phyloP scores from a whole-genome alignment of 2,329 filamentous ascomycete genomes.

The Cryphonectria carpinicola region DNA sequence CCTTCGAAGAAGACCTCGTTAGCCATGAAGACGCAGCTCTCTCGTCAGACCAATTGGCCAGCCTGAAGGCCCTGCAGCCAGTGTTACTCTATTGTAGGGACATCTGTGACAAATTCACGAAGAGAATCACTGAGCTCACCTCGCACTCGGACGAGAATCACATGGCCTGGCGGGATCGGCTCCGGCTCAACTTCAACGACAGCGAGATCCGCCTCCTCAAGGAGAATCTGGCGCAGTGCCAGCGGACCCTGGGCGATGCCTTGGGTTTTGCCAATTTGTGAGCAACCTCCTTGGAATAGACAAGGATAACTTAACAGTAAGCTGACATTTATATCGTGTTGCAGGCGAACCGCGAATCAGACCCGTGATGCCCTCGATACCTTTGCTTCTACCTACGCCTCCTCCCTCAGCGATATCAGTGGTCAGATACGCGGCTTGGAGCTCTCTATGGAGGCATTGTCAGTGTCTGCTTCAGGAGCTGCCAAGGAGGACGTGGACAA shows the following conservation, averaged over 20 bases:
- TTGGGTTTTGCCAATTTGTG: constrained; percentile 13
- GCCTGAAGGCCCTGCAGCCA: background rate
- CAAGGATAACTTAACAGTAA: background rate
- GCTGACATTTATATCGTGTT: background rate
- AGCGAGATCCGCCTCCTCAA: constrained; percentile 13
- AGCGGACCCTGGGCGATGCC: constrained; percentile 14
- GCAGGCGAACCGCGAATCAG: constrained; percentile 9
- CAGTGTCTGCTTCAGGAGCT: background rate
- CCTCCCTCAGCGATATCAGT: background rate
- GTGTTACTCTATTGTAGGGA: constrained; percentile 7
- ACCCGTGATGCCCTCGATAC: constrained; percentile 1
- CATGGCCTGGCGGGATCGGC: constrained; percentile 5
- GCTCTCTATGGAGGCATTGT: background rate
- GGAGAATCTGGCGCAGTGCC: constrained; percentile 16
- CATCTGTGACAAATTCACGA: constrained; percentile 1
- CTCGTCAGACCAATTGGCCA: background rate
- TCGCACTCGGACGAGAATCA: constrained; percentile 12
- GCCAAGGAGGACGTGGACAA: background rate
- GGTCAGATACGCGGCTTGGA: constrained; percentile 3
- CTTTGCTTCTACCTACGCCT: constrained; percentile 2
- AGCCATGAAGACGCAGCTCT: background rate
- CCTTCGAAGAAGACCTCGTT: background rate
- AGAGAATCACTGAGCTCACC: constrained; percentile 1
- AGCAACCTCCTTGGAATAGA: background rate
- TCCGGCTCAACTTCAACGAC: constrained; percentile 18